A percentile compares a stretch with the other conserved stretches of the same genome.
phyloP scores from a whole-genome alignment of 1,284 basidiomycete genomes.

The Chondrostereum purpureum region DNA sequence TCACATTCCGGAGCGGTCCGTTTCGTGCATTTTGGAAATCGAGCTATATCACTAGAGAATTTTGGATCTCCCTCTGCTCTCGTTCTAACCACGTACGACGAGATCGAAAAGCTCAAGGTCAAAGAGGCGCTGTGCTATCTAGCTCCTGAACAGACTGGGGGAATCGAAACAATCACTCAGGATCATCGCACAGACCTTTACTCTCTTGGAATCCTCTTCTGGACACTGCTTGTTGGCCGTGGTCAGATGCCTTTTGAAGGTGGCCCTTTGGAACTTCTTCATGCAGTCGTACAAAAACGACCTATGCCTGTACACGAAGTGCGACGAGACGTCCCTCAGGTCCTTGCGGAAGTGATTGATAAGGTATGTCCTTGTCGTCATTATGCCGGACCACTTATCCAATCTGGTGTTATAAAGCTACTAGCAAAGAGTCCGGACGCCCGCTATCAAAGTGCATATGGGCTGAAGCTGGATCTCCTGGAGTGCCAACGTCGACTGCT shows the following conservation, averaged over 20 bases:
- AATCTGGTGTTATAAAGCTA: slow-evolving; percentile 42
- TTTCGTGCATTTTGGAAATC: slow-evolving; percentile 69
- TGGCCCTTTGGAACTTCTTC: slow-evolving; percentile 57
- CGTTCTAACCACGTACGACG: slow-evolving; percentile 54
- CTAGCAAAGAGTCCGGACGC: slow-evolving; percentile 57
- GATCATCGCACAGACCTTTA: slow-evolving; percentile 69
- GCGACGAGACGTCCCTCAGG: slow-evolving; percentile 63
- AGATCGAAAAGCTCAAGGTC: slow-evolving; percentile 56
- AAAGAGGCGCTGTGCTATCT: slow-evolving; percentile 70
- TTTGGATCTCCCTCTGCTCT: slow-evolving; percentile 63
- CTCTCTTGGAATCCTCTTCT: slow-evolving; percentile 63
- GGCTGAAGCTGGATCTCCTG: slow-evolving; percentile 56
- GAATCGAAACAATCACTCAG: slow-evolving; percentile 60
- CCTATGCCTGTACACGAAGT: slow-evolving; percentile 71
- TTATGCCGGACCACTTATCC: not conserved
- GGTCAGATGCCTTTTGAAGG: slow-evolving; percentile 69
- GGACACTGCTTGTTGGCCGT: slow-evolving; percentile 60
- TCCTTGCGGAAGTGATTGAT: slow-evolving; percentile 62
- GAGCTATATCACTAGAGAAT: slow-evolving; percentile 63
- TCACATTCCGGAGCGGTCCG: slow-evolving; percentile 61
- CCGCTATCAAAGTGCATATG: slow-evolving; percentile 64
- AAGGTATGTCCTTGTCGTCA: slow-evolving; percentile 39
- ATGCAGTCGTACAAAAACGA: slow-evolving; percentile 62
- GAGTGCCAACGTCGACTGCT: slow-evolving; percentile 60
- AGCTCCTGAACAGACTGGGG: slow-evolving; percentile 68